Conservation (phyloP, 805 yeast species). For the Monosporozyma yasuniensis region DNA sequence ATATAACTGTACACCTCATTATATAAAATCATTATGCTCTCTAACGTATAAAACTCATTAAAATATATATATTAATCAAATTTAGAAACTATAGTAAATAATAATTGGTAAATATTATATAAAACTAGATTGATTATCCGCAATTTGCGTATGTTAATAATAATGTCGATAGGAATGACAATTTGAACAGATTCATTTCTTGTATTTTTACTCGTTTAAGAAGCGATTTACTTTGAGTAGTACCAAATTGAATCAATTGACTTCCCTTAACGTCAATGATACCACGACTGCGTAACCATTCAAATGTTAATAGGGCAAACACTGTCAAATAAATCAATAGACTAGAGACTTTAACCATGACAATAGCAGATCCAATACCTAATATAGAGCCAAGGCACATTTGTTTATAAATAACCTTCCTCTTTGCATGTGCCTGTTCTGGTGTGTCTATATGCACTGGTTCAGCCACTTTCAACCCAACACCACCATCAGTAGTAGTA, state of each 20-base stretch:
- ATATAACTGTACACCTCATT: not conserved
- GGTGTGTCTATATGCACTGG: not conserved
- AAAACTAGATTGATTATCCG: not conserved
- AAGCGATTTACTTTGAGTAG: slow-evolving; percentile 12
- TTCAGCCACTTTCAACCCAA: not conserved
- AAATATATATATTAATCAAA: too few species aligned
- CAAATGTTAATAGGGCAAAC: slow-evolving; percentile 15
- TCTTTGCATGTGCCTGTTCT: not conserved
- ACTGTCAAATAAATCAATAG: slow-evolving; percentile 17
- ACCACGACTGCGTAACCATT: slow-evolving; percentile 22
- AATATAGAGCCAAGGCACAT: slow-evolving; percentile 24
- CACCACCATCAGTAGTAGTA: not conserved
- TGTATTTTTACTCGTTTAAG: slow-evolving; percentile 14
- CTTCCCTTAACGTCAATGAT: slow-evolving; percentile 15
- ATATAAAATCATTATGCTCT: not conserved
- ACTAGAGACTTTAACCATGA: slow-evolving; percentile 22
- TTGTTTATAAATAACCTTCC: slow-evolving; percentile 16
- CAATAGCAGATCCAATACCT: slow-evolving; percentile 22
- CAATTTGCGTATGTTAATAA: slow-evolving; percentile 16
- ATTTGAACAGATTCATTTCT: slow-evolving; percentile 17
- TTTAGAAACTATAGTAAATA: too few species aligned
- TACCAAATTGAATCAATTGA: slow-evolving; percentile 3
- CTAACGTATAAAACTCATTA: too few species aligned
- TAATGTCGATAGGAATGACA: slow-evolving; percentile 19
- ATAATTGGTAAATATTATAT: not conserved